Base-by-base conservation (phyloP, 352 stramenopile species). In the Globisporangium orthogonon region DNA sequence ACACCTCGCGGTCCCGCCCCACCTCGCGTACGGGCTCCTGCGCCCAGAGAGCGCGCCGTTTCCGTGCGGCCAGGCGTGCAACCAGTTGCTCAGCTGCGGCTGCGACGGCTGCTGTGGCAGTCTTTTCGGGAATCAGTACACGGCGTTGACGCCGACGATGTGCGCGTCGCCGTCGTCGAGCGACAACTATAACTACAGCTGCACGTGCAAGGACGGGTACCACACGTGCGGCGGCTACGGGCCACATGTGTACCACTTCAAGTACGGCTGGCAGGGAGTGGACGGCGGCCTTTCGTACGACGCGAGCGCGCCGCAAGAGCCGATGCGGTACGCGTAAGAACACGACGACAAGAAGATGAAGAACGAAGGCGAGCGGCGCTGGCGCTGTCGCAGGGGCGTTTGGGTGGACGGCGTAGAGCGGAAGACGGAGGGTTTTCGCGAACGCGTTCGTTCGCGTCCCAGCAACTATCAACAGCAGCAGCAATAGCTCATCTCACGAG, bases 191-290 rank as follows among this genome's bases (percentile, higher is more conserved):
- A 83, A 76, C 50, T 91, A 83, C 62, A 79, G 76, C 35, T 75
- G 81, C 60, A 66, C 69, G 61, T 87, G 78, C 60, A 83, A 75
- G 58, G 67, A 74, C 46, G 70, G 65, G 39, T 87, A 85, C 61
- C 70, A 83, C 51, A 71, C 74, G 28, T 86, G 71, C 39, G 70
- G 71, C 45, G 33, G 46, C 50, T 46, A 54, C 44, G 73, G 75
- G 3, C 75, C 77, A 33, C 71, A 77, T 49, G 82, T 91, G 37
- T 89, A 91, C 63, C 82, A 89, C 62, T 91, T 85, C 64, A 89
- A 91, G 65, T 89, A 89, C 60, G 82, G 82, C 50, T 91, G 82
- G 82, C 78, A 91, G 58, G 76, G 72, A 29, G 70, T 85, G 48
- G 81, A 83, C 45, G 50, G 50, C 7, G 56, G 70, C 14, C 65